Conservation (phyloP, 78 protist species). For the Trichosphaerium sp. region DNA sequence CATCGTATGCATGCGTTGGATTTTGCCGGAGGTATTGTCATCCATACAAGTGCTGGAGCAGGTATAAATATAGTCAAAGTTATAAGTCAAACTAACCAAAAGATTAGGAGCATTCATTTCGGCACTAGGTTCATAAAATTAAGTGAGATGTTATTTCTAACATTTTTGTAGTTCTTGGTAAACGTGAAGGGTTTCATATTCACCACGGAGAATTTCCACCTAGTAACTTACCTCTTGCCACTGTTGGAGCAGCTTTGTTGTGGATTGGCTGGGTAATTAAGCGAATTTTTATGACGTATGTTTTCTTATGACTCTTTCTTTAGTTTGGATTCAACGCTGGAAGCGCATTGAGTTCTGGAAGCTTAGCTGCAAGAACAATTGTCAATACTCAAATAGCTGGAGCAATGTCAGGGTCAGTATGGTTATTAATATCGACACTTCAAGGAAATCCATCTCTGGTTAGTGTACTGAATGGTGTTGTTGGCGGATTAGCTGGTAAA, state of each 20-base stretch:
- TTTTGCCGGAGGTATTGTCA: conserved; percentile 83
- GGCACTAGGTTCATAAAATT: not conserved
- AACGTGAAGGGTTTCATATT: conserved; percentile 39
- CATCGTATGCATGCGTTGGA: conserved; percentile 18
- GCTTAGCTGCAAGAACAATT: conserved; percentile 42
- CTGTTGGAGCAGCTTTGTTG: conserved; percentile 61
- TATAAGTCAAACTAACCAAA: conserved; percentile 1
- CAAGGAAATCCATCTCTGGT: conserved; percentile 45
- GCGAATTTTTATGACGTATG: no score
- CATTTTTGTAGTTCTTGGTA: conserved; percentile 12
- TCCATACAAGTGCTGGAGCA: conserved; percentile 76
- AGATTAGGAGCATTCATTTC: not conserved
- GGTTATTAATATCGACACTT: conserved; percentile 37
- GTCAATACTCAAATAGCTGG: conserved; percentile 57
- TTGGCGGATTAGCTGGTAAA: not conserved
- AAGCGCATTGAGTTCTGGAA: conserved; percentile 35
- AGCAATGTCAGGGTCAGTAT: conserved; percentile 28
- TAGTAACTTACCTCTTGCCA: conserved; percentile 54
- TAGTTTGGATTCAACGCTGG: conserved; percentile 86
- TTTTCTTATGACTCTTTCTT: no score
- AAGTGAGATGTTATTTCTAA: not conserved
- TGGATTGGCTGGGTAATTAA: conserved; percentile 92
- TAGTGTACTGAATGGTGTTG: conserved; percentile 32
- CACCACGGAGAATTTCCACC: conserved; percentile 60
- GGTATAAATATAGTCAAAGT: conserved; percentile 60